Base-by-base conservation (phyloP, 805 yeast species). In the Lachancea waltii region DNA sequence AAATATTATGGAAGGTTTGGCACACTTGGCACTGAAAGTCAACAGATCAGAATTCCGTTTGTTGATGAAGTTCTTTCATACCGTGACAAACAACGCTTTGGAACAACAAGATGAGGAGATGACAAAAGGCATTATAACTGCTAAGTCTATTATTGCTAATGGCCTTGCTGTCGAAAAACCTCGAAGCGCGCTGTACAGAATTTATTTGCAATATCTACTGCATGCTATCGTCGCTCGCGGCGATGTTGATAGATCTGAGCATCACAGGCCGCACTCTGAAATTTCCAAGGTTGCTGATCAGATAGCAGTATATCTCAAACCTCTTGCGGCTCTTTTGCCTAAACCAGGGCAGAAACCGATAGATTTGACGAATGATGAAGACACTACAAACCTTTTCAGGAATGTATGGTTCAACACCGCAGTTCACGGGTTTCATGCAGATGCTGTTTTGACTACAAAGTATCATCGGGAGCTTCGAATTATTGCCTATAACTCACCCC, bases 321-420 rank as follows among this genome's bases (percentile, higher is more conserved):
- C 96, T 0, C 68, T 90, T 43, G 92, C 97, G 0, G 69, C 67
- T 17, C 61, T 89, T 27, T 63, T 89, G 39, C 95, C 96, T 3
- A 63, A 66, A 25, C 67, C 70, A 5, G 66, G 67, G 23, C 69
- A 70, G 20, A 48, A 54, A 4, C 77, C 82, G 0, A 50, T 66
- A 16, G 58, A 52, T 9, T 35, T 32, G 17, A 31, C 17, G 14
- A 34, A 20, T 14, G 62, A 80, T 45, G 73, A 75, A 27, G 65
- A 64, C 2, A 64, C 77, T 1, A 64, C 77, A 33, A 69, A 72
- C 32, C 65, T 79, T 42, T 85, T 90, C 67, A 73, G 94, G 53
- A 83, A 92, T 59, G 77, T 86, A 30, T 92, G 99, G 99, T 86
- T 85, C 59, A 92, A 90, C 53, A 68, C 92, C 70, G 90, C 81